Evolutionary conservation across 768 basidiomycete species (phyloP), one percentile per base, ranked within the genome.

Genomic region (Mycena rebaudengoi): DNA sequence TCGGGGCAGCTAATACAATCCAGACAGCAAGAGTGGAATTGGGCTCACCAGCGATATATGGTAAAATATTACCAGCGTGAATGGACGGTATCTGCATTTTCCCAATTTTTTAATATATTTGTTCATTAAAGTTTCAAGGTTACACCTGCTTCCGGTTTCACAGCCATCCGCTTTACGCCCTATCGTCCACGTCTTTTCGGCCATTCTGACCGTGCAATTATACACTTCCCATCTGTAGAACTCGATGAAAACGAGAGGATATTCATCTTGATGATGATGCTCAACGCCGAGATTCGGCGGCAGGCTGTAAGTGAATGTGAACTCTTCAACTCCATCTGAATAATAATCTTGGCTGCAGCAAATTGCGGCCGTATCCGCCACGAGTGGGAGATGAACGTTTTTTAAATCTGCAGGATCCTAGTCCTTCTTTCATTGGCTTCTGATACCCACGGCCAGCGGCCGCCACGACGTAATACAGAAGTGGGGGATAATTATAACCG

Each of bases 221-320:
- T 65, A 1, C 21, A 35, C n/a, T 60, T 65, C n/a, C 51, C 64
- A 8, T 8, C 18, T 1, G 30, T 55, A 10, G 41, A 60, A 39
- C 64, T 60, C 30, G 58, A 65, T 26, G 63, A 65, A 39, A 30
- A 33, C 25, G 58, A 65, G 45, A 14, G 46, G 39, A 60, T 65
- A 58, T 65, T 65, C 30, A 21, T 60, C 2, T 18, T 65, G 26
- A 65, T 65, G 52, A 53, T 40, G 2, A 43, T 55, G 2, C 10
- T 65, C 16, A 23, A 65, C 5, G 56, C 58, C 6, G 64, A 65
- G 35, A 60, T 60, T 12, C 33, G 30, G 5, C 58, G 53, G 4
- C 45, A 65, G 18, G 58, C 55, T 54, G 64, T 65, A 28, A 35
- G 49, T 64, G 3, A 4, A 18, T 54, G 6, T 14, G 25, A 28